A percentile compares a stretch with the other conserved stretches of the same genome.
Evolutionary conservation across 371 early-diverging fungal genomes (phyloP).

Genomic region (Massospora cicadina): DNA sequence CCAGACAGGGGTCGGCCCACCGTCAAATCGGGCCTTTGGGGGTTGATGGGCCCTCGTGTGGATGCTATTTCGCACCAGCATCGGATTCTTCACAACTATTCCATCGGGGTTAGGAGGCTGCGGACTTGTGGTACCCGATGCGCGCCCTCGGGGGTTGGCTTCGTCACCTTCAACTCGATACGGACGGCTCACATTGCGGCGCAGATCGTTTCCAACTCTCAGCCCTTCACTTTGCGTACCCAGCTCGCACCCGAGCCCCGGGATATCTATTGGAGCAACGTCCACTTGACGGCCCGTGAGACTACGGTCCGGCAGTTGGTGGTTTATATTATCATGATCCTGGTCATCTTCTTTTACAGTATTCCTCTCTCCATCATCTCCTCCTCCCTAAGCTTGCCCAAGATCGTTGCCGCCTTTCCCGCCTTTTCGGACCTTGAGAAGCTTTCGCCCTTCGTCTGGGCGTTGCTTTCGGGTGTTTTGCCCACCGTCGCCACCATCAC

Average conservation of each 20-base stretch:
- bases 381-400: slow-evolving; percentile 51
- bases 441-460: slow-evolving; percentile 22
- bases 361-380: slow-evolving; percentile 51
- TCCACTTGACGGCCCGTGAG: slow-evolving; percentile 34
- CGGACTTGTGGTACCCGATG: not conserved
- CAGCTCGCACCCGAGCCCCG: slow-evolving; percentile 79
- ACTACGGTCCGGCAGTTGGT: slow-evolving; percentile 26
- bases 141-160: slow-evolving; percentile 25
- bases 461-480: slow-evolving; percentile 32
- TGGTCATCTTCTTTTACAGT: slow-evolving; percentile 41
- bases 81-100: slow-evolving; percentile 20
- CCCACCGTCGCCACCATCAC: slow-evolving; percentile 25
- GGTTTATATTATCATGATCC: slow-evolving; percentile 31
- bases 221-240: slow-evolving; percentile 31
- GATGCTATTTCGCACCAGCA: slow-evolving; percentile 18
- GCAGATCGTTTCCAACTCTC: slow-evolving; percentile 15
- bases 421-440: slow-evolving; percentile 25
- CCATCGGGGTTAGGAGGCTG: slow-evolving; percentile 16
- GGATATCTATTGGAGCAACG: slow-evolving; percentile 73
- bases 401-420: slow-evolving; percentile 33
- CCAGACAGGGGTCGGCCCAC: slow-evolving; percentile 9
- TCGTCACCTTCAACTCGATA: slow-evolving; percentile 34
- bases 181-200: slow-evolving; percentile 12
- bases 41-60: slow-evolving; percentile 18
- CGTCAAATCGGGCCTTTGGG: slow-evolving; percentile 17